Evolutionary conservation across 768 basidiomycete species (phyloP).

Genomic region (Amanita exitialis): DNA sequence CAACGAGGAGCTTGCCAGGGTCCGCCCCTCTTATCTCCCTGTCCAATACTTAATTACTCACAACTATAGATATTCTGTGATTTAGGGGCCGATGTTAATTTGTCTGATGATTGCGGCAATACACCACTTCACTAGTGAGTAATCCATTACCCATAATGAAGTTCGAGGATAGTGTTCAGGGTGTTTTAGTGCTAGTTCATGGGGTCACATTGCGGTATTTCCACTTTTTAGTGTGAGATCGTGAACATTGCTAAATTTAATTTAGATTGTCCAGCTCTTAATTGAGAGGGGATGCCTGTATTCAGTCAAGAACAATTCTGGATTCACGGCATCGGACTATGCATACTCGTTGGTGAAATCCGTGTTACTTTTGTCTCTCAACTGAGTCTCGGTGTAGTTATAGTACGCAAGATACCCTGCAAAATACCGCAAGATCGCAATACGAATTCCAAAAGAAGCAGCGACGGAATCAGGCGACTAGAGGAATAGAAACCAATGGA

Average conservation of each 20-base stretch:
- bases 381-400: constrained; percentile 30
- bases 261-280: constrained; percentile 73
- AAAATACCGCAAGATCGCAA: constrained; percentile 71
- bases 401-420: constrained; percentile 66
- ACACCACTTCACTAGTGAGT: constrained; percentile 89
- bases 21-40: constrained; percentile 25
- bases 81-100: constrained; percentile 80
- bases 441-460: constrained; percentile 75
- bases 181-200: constrained; percentile 64
- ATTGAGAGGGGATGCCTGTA: constrained; percentile 87
- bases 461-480: constrained; percentile 55
- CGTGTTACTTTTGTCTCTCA: background rate
- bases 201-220: constrained; percentile 75
- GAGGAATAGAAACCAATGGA: constrained; percentile 53
- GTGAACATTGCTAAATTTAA: constrained; percentile 2
- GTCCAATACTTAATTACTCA: constrained; percentile 7
- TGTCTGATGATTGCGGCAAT: constrained; percentile 88
- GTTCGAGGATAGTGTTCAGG: constrained; percentile 4
- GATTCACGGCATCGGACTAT: constrained; percentile 89
- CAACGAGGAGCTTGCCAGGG: constrained; percentile 81
- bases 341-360: constrained; percentile 65
- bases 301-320: constrained; percentile 77
- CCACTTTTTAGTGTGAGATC: constrained; percentile 3
- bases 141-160: constrained; percentile 1
- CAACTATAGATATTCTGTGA: constrained; percentile 75